Percentiles rank a stretch among this genome's conserved stretches.
phyloP scores from a whole-genome alignment of 1,284 basidiomycete species.

The Wallemia hederae region DNA sequence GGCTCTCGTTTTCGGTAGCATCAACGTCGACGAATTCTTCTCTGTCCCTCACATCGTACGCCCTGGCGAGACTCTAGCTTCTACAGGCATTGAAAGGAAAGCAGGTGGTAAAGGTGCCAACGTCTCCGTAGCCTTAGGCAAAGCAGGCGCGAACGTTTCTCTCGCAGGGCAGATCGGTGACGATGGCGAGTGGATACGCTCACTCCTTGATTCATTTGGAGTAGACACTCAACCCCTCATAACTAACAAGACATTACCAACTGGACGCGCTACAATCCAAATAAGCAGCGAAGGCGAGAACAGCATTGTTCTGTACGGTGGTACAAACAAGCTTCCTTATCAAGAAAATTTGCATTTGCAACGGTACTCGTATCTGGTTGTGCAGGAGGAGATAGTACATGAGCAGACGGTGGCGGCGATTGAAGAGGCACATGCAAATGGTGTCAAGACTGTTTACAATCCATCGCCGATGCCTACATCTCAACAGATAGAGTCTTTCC shows the following conservation, averaged over 20 bases:
- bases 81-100: slow-evolving; percentile 14
- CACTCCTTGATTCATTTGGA: slow-evolving; percentile 12
- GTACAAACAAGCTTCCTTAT: background rate
- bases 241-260: slow-evolving; percentile 11
- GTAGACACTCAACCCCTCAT: slow-evolving; percentile 13
- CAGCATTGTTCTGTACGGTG: slow-evolving; percentile 12
- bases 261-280: slow-evolving; percentile 22
- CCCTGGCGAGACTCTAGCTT: slow-evolving; percentile 21
- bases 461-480: slow-evolving; percentile 23
- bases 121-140: slow-evolving; percentile 18
- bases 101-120: slow-evolving; percentile 24
- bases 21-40: slow-evolving; percentile 19
- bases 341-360: slow-evolving; percentile 2
- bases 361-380: slow-evolving; percentile 19
- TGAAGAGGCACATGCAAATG: slow-evolving; percentile 9
- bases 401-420: slow-evolving; percentile 19
- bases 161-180: slow-evolving; percentile 17
- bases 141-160: slow-evolving; percentile 15
- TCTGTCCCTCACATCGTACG: slow-evolving; percentile 18
- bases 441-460: slow-evolving; percentile 21
- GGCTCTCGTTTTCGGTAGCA: background rate
- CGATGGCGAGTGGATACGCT: slow-evolving; percentile 17
- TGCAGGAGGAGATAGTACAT: slow-evolving; percentile 28
- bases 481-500: slow-evolving; percentile 18
- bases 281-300: slow-evolving; percentile 19